Conservation (phyloP, 176 grass and related monocot genomes). For the Saccharum spontaneum region DNA sequence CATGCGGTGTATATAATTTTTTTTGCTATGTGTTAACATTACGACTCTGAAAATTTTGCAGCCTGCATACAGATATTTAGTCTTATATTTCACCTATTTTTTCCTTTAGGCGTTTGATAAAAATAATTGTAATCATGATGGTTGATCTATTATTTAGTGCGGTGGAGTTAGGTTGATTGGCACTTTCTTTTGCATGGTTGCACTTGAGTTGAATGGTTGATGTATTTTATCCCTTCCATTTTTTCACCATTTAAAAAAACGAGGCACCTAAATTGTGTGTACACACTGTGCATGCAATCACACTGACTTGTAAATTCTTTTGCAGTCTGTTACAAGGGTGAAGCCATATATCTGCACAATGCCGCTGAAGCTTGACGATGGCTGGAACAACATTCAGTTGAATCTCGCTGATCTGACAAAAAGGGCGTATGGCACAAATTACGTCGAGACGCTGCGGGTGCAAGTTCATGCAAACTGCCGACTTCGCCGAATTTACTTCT, state of each 20-base stretch:
- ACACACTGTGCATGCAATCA: background rate
- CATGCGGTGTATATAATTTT: background rate
- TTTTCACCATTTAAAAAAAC: background rate
- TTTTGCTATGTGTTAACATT: background rate
- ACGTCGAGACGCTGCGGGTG: conserved; percentile 82
- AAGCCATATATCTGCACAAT: conserved; percentile 97
- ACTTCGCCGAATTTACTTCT: conserved; percentile 81
- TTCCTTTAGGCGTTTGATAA: background rate
- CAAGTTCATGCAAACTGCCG: conserved; percentile 95
- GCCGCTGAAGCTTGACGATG: conserved; percentile 77
- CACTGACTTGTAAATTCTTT: background rate
- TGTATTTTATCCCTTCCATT: background rate
- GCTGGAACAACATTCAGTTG: conserved; percentile 91
- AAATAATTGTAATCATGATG: background rate
- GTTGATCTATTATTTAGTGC: background rate
- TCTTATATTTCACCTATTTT: background rate
- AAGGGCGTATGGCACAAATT: conserved; percentile 87
- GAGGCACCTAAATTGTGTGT: background rate
- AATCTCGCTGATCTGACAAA: conserved; percentile 84
- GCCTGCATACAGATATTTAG: background rate
- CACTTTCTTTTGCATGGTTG: background rate
- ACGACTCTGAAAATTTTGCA: background rate
- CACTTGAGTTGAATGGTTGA: background rate
- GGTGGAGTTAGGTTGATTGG: background rate
- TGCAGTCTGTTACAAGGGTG: conserved; percentile 76